phyloP scores from a whole-genome alignment of 1,139 yeast species.

The Candida tetrigidarum region DNA sequence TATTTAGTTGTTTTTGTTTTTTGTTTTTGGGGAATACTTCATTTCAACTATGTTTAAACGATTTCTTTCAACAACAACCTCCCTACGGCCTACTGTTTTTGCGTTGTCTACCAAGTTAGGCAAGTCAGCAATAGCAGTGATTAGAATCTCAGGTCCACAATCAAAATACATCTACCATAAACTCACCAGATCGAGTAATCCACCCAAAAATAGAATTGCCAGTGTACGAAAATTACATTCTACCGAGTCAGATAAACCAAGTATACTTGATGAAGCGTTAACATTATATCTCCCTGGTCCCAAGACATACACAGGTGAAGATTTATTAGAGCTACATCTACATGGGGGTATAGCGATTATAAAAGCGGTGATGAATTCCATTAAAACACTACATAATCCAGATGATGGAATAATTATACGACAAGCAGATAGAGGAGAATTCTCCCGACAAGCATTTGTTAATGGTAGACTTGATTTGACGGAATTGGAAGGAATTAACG shows the following conservation, averaged over 20 bases:
- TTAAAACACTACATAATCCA: conserved; percentile 54
- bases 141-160: conserved; percentile 79
- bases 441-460: conserved; percentile 78
- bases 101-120: conserved; percentile 88
- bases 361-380: conserved; percentile 65
- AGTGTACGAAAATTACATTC: conserved; percentile 56
- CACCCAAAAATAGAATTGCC: conserved; percentile 58
- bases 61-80: conserved; percentile 3
- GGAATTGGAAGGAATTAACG: conserved; percentile 88
- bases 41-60: conserved; percentile 1
- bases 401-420: conserved; percentile 52
- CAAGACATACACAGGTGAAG: conserved; percentile 93
- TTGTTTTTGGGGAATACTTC: too few relatives aligned
- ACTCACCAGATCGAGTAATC: conserved; percentile 45
- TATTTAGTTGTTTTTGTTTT: too few relatives aligned
- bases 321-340: conserved; percentile 79
- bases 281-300: conserved; percentile 74
- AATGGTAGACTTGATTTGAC: conserved; percentile 75
- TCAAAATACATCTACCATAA: conserved; percentile 46
- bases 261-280: conserved; percentile 76
- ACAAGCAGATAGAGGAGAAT: conserved; percentile 94
- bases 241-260: conserved; percentile 8
- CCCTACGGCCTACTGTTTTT: conserved; percentile 67
- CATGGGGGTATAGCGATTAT: conserved; percentile 96
- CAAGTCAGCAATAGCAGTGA: conserved; percentile 84